Evolutionary conservation across 176 grass and related monocot species (phyloP).

Genomic region (Neostapfia colusana): DNA sequence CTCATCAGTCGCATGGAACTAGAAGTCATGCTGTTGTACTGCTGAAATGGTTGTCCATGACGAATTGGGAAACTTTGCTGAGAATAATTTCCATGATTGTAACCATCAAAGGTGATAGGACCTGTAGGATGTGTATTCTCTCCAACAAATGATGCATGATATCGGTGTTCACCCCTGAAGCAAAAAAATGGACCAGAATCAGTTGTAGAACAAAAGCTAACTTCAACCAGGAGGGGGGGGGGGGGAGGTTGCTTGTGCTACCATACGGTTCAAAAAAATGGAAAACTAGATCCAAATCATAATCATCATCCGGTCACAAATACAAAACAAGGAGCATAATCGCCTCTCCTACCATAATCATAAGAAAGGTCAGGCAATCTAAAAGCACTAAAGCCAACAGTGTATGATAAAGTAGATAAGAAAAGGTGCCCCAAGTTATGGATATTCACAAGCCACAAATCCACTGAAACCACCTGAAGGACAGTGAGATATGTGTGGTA

Average conservation of each 20-base stretch:
- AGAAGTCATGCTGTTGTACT: slow-evolving; percentile 50
- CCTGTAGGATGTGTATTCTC: slow-evolving; percentile 51
- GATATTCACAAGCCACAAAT: slow-evolving; percentile 13
- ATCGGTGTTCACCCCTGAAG: slow-evolving; percentile 43
- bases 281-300: background rate
- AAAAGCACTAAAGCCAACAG: slow-evolving; percentile 15
- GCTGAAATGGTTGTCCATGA: slow-evolving; percentile 66
- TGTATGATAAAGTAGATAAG: slow-evolving; percentile 1
- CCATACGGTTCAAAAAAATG: background rate
- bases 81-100: slow-evolving; percentile 48
- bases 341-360: background rate
- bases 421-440: background rate
- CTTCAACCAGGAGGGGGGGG: background rate
- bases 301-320: background rate
- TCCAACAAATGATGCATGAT: slow-evolving; percentile 46
- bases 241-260: background rate
- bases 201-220: slow-evolving; percentile 15
- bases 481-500: slow-evolving; percentile 5
- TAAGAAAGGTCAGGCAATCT: background rate
- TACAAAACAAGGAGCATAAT: background rate
- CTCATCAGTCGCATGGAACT: slow-evolving; percentile 49
- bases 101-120: slow-evolving; percentile 32
- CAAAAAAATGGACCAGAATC: slow-evolving; percentile 34
- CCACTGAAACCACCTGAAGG: background rate
- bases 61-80: slow-evolving; percentile 46